phyloP scores from a whole-genome alignment of 345 rosid species.

The Eutrema japonicum region DNA sequence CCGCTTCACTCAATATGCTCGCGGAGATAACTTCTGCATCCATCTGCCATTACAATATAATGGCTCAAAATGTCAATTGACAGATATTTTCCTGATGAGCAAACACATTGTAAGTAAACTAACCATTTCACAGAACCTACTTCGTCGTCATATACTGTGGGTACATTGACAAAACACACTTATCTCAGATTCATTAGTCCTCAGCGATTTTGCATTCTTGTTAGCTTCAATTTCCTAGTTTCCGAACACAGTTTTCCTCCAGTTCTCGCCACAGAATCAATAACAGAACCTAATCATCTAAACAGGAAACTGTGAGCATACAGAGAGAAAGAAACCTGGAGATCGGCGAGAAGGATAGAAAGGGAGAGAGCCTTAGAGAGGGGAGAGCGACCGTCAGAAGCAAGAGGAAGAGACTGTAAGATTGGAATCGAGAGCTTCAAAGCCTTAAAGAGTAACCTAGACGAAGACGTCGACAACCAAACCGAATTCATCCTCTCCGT shows the following conservation, averaged over 20 bases:
- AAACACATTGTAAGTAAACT: slow-evolving; percentile 15
- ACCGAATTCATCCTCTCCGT: slow-evolving; percentile 84
- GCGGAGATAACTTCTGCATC: slow-evolving; percentile 98
- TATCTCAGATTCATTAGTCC: not conserved
- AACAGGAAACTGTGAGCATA: not conserved
- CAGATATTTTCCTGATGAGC: slow-evolving; percentile 1
- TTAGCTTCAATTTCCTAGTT: slow-evolving; percentile 1
- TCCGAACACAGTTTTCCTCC: not conserved
- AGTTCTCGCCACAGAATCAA: not conserved
- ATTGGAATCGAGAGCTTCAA: slow-evolving; percentile 88
- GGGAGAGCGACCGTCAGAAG: slow-evolving; percentile 73
- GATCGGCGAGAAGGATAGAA: slow-evolving; percentile 80
- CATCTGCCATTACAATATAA: slow-evolving; percentile 59
- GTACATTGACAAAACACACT: too few species aligned
- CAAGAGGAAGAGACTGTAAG: slow-evolving; percentile 62
- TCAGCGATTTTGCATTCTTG: not conserved
- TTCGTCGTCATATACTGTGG: not conserved
- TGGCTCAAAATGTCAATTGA: not conserved
- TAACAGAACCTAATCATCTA: slow-evolving; percentile 15
- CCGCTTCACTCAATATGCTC: slow-evolving; percentile 65
- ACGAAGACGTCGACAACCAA: slow-evolving; percentile 82
- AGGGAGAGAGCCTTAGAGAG: slow-evolving; percentile 81
- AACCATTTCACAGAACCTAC: not conserved
- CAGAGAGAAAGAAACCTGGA: slow-evolving; percentile 59
- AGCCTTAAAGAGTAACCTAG: slow-evolving; percentile 74